Evolutionary conservation across 2,329 filamentous ascomycete genomes (phyloP), one percentile per base, ranked within the genome.

Genomic region (Verticillium klebahnii): DNA sequence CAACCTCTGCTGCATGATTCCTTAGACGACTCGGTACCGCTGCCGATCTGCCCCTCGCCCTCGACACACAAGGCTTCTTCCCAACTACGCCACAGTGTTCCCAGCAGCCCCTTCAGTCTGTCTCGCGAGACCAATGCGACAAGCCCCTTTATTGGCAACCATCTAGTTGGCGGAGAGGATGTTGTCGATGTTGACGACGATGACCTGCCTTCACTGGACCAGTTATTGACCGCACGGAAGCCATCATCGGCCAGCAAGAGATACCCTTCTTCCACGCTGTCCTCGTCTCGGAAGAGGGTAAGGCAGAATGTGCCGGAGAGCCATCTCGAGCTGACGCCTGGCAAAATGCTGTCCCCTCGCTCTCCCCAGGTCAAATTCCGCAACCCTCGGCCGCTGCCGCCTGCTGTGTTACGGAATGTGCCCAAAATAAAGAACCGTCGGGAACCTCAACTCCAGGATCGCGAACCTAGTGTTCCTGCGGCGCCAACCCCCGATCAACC

Each of bases 111-210:
- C 56, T 62, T 67, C 14, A 76, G 73, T 62, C 74, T 73, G 15
- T 66, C 63, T n/a, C 69, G 62, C 4, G 72, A 75, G 2, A 78
- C 75, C 2, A 74, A 78, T 29, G 69, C 68, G 39, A 78, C 76
- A 4, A 77, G 74, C 59, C 58, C 77, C 56, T 63, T 67, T n/a
- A 32, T 56, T 2, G 45, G 19, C 19, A 8, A 15, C 19, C 4
- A 9, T 23, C 6, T 3, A 23, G 8, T 12, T 5, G 45, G 25
- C 29, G 29, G 29, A 29, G 29, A 29, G 29, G 29, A 29, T 4
- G 5, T 58, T 15, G 54, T 9, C 23, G 40, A 9, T 17, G 32
- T 32, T 29, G 76, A 73, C 4, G 71, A 74, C 31, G 77, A 62
- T 25, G 65, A 79, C 23, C 66, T 79, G 29, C 77, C 77, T 40